A percentile compares a stretch with the other conserved stretches of the same genome.
phyloP scores from a whole-genome alignment of 345 rosid genomes.

The Linum tenue region DNA sequence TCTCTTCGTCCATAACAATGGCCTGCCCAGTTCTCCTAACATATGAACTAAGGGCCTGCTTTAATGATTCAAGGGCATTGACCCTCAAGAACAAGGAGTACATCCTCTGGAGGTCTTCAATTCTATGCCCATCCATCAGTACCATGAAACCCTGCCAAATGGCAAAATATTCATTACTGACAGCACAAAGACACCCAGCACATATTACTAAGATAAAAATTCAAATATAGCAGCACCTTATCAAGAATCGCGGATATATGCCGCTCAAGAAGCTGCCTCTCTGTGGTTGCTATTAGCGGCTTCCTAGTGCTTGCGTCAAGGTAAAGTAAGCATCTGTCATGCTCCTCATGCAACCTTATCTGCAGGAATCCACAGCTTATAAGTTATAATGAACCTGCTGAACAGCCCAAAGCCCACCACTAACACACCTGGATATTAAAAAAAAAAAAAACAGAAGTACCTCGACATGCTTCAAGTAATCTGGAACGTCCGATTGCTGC shows the following conservation, averaged over 20 bases:
- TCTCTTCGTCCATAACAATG: conserved; percentile 92
- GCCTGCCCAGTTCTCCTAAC: conserved; percentile 78
- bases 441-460: conserved; percentile 29
- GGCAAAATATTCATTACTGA: conserved; percentile 10
- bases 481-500: conserved; percentile 96
- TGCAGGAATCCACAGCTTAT: conserved; percentile 25
- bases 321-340: conserved; percentile 86
- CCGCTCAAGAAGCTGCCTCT: conserved; percentile 81
- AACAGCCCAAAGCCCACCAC: too few species aligned
- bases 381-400: background rate
- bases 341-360: conserved; percentile 92
- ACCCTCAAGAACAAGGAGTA: conserved; percentile 72
- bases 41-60: conserved; percentile 74
- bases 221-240: conserved; percentile 41
- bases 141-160: conserved; percentile 67
- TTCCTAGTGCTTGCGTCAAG: conserved; percentile 79
- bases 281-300: conserved; percentile 72
- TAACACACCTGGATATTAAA: too few species aligned
- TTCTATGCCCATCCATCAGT: conserved; percentile 90
- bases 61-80: conserved; percentile 69
- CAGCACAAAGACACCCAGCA: conserved; percentile 1
- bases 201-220: background rate
- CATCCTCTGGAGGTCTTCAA: conserved; percentile 83
- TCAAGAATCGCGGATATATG: conserved; percentile 84
- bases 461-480: conserved; percentile 97